Percentiles rank a stretch among this genome's conserved stretches.
phyloP scores from a whole-genome alignment of 208 protist species.

The Phytomonas serpens region DNA sequence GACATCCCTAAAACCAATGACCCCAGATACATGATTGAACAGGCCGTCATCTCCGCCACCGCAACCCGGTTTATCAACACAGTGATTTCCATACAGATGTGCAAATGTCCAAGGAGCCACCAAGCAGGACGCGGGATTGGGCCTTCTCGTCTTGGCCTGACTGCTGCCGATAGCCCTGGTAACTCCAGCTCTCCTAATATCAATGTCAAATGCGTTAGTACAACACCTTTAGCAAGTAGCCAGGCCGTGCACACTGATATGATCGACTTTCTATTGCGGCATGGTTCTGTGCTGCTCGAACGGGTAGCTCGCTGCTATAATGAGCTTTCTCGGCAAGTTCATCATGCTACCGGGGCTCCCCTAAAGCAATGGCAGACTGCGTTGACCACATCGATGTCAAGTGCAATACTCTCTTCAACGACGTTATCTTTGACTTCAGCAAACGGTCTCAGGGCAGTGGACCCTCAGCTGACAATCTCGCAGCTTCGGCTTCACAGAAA shows the following conservation, averaged over 20 bases:
- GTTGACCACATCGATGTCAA: background rate
- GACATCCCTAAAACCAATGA: background rate
- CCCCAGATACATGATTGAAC: background rate
- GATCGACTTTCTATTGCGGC: constrained; percentile 22
- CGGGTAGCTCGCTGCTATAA: constrained; percentile 14
- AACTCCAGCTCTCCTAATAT: background rate
- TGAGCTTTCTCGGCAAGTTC: constrained; percentile 11
- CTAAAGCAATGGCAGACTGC: background rate
- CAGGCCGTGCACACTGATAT: constrained; percentile 16
- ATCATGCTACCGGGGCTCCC: constrained; percentile 8
- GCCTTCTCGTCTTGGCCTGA: background rate
- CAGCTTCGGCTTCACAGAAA: background rate
- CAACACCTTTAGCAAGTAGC: background rate
- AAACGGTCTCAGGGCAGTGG: background rate
- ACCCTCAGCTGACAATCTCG: background rate
- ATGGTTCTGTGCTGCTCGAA: constrained; percentile 10
- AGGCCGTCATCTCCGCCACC: background rate
- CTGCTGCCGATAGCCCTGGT: background rate
- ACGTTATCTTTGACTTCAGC: background rate
- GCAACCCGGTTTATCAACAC: constrained; percentile 1
- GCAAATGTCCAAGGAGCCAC: background rate
- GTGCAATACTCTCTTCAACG: background rate
- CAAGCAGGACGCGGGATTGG: background rate
- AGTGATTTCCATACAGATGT: background rate
- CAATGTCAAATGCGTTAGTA: background rate